Conservation (phyloP, 108 stramenopile genomes). For the Skeletonema tropicum region DNA sequence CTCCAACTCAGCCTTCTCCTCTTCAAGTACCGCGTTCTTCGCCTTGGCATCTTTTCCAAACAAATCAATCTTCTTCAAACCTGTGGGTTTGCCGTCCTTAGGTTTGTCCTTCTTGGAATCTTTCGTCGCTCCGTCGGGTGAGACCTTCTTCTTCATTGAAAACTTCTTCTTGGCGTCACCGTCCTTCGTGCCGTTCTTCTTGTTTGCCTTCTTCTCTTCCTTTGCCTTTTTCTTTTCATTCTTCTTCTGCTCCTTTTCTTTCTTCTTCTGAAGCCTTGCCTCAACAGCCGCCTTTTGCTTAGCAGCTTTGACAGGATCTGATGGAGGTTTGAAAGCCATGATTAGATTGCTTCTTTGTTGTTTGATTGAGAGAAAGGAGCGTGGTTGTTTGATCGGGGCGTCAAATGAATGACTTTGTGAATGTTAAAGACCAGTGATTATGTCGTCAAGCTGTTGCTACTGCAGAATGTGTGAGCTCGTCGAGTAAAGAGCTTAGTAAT, state of each 20-base stretch:
- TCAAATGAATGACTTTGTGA: background rate
- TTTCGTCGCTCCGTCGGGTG: background rate
- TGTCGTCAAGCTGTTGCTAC: background rate
- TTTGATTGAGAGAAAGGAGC: background rate
- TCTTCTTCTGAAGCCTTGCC: background rate
- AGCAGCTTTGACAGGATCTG: background rate
- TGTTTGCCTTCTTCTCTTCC: background rate
- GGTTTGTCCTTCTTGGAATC: background rate
- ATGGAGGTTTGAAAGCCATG: background rate
- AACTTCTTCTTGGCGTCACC: background rate
- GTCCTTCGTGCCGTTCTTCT: background rate
- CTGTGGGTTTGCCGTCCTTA: background rate
- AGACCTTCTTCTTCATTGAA: background rate
- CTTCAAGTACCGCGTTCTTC: background rate
- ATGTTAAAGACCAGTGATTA: background rate
- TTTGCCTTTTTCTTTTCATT: background rate
- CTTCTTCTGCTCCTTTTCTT: background rate
- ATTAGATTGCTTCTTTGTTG: background rate
- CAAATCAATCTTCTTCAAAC: constrained; percentile 1
- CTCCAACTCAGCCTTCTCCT: background rate
- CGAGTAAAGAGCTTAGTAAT: too few relatives aligned
- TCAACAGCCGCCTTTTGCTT: background rate
- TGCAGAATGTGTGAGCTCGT: background rate
- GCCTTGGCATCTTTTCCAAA: background rate
- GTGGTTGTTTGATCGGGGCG: background rate